Percentiles rank a stretch among this genome's conserved stretches.
Conservation (phyloP, 2,329 filamentous ascomycete genomes). For the Tolypocladium cylindrosporum region DNA sequence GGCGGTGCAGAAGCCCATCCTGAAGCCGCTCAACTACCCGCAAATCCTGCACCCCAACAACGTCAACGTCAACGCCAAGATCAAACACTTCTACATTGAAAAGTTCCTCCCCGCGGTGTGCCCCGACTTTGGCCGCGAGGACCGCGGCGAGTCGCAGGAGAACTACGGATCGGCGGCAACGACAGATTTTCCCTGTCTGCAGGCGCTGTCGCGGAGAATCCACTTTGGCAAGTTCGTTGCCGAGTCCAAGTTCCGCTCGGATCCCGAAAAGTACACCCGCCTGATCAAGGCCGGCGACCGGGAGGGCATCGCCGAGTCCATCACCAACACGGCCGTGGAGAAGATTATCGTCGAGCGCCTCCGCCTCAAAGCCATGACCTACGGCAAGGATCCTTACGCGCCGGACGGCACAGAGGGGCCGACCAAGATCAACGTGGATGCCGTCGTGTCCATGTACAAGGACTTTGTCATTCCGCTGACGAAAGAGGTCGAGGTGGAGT, state of each 20-base stretch:
- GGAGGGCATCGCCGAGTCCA: constrained; percentile 74
- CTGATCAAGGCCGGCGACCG: constrained; percentile 76
- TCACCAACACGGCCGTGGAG: constrained; percentile 84
- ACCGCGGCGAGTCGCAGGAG: constrained; percentile 77
- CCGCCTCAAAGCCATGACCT: constrained; percentile 81
- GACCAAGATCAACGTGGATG: constrained; percentile 83
- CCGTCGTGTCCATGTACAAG: constrained; percentile 82
- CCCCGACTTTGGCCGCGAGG: constrained; percentile 62
- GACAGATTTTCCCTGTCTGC: constrained; percentile 80
- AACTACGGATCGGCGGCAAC: constrained; percentile 93
- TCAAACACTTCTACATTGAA: constrained; percentile 77
- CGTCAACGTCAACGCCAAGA: constrained; percentile 81
- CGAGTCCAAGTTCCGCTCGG: constrained; percentile 84
- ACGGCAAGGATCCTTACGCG: constrained; percentile 78
- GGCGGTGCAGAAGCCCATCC: constrained; percentile 66
- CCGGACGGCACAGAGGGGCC: constrained; percentile 41
- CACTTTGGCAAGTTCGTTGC: constrained; percentile 99
- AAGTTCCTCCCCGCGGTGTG: constrained; percentile 79
- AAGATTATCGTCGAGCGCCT: constrained; percentile 82
- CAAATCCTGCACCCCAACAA: constrained; percentile 77
- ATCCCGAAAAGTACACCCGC: constrained; percentile 68
- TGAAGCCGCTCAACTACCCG: constrained; percentile 84
- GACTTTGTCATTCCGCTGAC: constrained; percentile 92
- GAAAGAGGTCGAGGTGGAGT: constrained; percentile 97
- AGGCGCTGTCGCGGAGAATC: constrained; percentile 81